Evolutionary conservation across 2,329 filamentous ascomycete genomes (phyloP).

Genomic region (Cryoendolithus antarcticus): DNA sequence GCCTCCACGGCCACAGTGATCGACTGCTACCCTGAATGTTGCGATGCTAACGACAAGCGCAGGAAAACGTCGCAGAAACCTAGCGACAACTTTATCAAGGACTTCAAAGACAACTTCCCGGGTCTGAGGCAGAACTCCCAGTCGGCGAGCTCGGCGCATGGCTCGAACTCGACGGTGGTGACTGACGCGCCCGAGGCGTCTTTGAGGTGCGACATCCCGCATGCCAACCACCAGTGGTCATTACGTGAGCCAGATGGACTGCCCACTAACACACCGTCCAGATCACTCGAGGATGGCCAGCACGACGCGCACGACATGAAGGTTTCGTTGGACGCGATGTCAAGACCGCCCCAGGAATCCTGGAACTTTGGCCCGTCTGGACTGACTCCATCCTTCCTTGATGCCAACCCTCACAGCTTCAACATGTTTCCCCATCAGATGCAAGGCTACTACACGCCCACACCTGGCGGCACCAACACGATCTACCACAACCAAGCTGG

Average conservation of each 20-base stretch:
- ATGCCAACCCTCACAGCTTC: constrained; percentile 74
- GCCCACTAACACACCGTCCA: no score
- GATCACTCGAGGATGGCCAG: background rate
- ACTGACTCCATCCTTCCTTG: constrained; percentile 79
- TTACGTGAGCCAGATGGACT: no score
- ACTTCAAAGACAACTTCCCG: constrained; percentile 74
- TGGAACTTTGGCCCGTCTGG: constrained; percentile 45
- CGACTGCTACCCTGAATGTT: background rate
- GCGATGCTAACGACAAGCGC: constrained; percentile 7
- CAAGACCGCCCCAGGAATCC: constrained; percentile 63
- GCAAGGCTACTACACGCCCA: constrained; percentile 78
- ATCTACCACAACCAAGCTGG: constrained; percentile 74
- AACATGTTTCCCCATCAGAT: constrained; percentile 62
- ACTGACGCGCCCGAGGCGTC: no score
- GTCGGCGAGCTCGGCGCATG: no score
- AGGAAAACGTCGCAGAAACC: constrained; percentile 64
- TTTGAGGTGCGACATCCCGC: no score
- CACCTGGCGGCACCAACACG: constrained; percentile 66
- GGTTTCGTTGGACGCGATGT: constrained; percentile 55
- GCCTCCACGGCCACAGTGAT: constrained; percentile 6
- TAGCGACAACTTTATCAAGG: constrained; percentile 68
- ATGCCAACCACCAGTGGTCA: no score
- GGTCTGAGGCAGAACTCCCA: constrained; percentile 41
- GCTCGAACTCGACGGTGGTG: no score
- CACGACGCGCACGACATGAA: constrained; percentile 7